Evolutionary conservation across 2,329 filamentous ascomycete genomes (phyloP).

Genomic region (Exophiala dermatitidis): DNA sequence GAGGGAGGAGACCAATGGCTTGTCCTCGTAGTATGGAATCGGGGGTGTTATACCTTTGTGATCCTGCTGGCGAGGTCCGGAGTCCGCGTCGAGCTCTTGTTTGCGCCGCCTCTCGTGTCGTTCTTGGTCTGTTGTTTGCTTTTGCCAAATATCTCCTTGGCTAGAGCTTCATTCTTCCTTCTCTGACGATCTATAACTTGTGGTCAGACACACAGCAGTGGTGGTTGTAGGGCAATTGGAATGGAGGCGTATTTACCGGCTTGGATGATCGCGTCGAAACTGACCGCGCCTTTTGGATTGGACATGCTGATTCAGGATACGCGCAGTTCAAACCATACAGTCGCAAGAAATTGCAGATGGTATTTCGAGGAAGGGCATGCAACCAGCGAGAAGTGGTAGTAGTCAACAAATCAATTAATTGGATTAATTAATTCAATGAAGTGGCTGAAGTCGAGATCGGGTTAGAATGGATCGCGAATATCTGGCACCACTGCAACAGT

Average conservation of each 20-base stretch:
- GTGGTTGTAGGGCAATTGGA: background rate
- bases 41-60: constrained; percentile 42
- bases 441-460: too few relatives aligned
- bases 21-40: background rate
- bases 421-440: too few relatives aligned
- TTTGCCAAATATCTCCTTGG: constrained; percentile 52
- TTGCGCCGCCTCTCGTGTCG: constrained; percentile 31
- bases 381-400: background rate
- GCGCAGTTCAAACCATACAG: background rate
- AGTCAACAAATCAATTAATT: background rate
- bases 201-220: constrained; percentile 13
- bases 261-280: constrained; percentile 48
- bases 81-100: constrained; percentile 36
- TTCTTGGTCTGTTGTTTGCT: constrained; percentile 41
- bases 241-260: constrained; percentile 36
- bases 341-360: background rate
- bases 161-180: constrained; percentile 51
- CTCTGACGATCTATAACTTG: constrained; percentile 43
- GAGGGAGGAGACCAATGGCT: background rate
- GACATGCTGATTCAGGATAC: constrained; percentile 31
- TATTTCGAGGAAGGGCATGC: background rate
- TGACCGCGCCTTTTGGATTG: constrained; percentile 33
- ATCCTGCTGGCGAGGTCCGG: constrained; percentile 52
- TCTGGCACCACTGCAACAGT: too few relatives aligned
- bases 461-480: too few relatives aligned